Evolutionary conservation across 495 filamentous ascomycete species (phyloP), one percentile per base, ranked within the genome.

Genomic region (Usnea hakonensis): DNA sequence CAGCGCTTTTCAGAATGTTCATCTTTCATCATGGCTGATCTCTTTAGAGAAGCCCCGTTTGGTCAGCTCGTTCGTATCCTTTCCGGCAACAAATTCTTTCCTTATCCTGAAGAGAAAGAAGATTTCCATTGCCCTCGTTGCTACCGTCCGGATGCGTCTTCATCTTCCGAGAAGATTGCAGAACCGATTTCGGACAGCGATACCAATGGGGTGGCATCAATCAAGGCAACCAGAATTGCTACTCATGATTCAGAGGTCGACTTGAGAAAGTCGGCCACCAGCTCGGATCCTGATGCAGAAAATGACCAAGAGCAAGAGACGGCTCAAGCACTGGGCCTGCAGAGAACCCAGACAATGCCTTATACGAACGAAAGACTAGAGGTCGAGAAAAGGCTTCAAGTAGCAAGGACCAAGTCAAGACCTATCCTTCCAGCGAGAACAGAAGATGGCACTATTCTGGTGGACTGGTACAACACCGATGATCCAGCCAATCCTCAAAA

Each of bases 401-500:
- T 36, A 32, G 40, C 50, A 6, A 41, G 43, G 30, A 38, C 40
- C 14, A 43, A 60, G 40, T 61, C 35, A 1, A 59, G 30, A 10
- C 57, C 59, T 21, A 61, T 55, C 36, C n/a, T 61, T 16, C 43
- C 41, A 5, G 50, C 59, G 19, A 61, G 36, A n/a, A 61, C 50
- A 17, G 48, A 33, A 30, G 59, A 61, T 40, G 48, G 70, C 14
- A 59, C 33, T 58, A 58, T 67, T 23, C 55, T 67, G n/a, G 72
- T 75, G 11, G 72, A 74, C 57, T 1, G 68, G 48, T 52, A 32
- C 5, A 11, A 52, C n/a, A 52, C 48, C 48, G 48, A 72, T 57
- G 75, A 77, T 57, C 62, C 65, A 26, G 66, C 67, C 16, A 79
- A 79, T 60, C 77, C 77, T 11, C 72, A 75, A 41, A 77, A 77